A percentile compares a stretch with the other conserved stretches of the same genome.
phyloP scores from a whole-genome alignment of 2,329 filamentous ascomycete species.

The Aspergillus pseudoterreus region DNA sequence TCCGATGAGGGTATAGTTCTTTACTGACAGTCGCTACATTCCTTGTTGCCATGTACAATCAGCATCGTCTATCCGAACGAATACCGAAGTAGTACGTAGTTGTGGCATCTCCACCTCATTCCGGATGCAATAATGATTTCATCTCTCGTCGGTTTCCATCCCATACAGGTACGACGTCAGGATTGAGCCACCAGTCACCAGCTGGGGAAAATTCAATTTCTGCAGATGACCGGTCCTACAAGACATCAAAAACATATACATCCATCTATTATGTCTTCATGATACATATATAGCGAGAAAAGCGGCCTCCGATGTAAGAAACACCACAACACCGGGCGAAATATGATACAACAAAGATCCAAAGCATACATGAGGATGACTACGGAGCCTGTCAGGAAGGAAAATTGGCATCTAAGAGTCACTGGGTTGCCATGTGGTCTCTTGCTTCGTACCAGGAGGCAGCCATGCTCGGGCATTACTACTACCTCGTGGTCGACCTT shows the following conservation, averaged over 20 bases:
- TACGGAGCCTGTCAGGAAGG: slow-evolving; percentile 4
- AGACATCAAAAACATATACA: not conserved
- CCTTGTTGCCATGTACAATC: no score
- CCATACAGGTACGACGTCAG: no score
- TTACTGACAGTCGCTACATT: slow-evolving; percentile 65
- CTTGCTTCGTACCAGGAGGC: slow-evolving; percentile 75
- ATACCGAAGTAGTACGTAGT: no score
- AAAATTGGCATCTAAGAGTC: slow-evolving; percentile 35
- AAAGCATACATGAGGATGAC: not conserved
- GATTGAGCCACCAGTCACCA: no score
- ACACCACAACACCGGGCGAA: not conserved
- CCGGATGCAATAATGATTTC: no score
- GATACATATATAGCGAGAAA: not conserved
- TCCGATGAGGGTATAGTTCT: slow-evolving; percentile 59
- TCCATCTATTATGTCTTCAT: slow-evolving; percentile 2
- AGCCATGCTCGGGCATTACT: slow-evolving; percentile 56
- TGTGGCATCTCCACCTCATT: no score
- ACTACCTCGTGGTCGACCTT: slow-evolving; percentile 36
- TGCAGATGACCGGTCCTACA: no score
- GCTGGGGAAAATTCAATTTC: no score
- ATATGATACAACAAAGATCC: not conserved
- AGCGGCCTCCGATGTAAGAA: not conserved
- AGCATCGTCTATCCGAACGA: no score
- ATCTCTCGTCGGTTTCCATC: no score
- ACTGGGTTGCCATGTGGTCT: slow-evolving; percentile 70